Percentiles rank a stretch among this genome's conserved stretches.
Conservation (phyloP, 208 protist genomes). For the Wallacemonas sp. region DNA sequence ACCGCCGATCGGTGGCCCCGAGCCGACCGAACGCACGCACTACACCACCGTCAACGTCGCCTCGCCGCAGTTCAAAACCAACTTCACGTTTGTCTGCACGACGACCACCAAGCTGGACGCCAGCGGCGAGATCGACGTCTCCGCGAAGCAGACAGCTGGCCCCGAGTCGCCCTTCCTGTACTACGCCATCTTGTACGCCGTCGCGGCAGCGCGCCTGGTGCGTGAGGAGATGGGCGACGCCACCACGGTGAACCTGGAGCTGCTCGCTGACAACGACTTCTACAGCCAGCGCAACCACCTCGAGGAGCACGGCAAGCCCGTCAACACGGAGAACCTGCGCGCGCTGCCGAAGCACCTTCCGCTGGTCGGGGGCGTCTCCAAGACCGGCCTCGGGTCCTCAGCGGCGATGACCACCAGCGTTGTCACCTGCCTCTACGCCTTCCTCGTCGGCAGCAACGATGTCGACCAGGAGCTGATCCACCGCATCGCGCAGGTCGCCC, state of each 20-base stretch:
- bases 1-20: conserved; percentile 8
- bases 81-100: conserved; percentile 60
- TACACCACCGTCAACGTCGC: conserved; percentile 49
- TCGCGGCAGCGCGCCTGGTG: conserved; percentile 40
- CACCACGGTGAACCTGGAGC: conserved; percentile 34
- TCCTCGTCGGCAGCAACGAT: conserved; percentile 28
- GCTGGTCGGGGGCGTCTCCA: conserved; percentile 84
- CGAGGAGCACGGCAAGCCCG: conserved; percentile 39
- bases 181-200: conserved; percentile 69
- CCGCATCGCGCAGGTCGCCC: conserved; percentile 91
- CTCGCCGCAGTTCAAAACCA: conserved; percentile 84
- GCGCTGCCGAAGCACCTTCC: conserved; percentile 58
- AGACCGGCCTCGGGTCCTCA: conserved; percentile 95
- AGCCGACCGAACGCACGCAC: conserved; percentile 16
- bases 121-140: conserved; percentile 26
- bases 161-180: conserved; percentile 63
- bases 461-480: conserved; percentile 75
- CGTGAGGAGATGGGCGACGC: conserved; percentile 13
- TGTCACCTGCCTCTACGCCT: conserved; percentile 80
- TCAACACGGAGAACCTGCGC: conserved; percentile 64
- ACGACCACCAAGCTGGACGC: conserved; percentile 12
- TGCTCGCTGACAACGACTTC: conserved; percentile 92
- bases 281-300: conserved; percentile 92
- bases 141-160: conserved; percentile 59
- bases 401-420: conserved; percentile 93